Evolutionary conservation across 129 eudicot species (phyloP).

Genomic region (Lactuca saligna): DNA sequence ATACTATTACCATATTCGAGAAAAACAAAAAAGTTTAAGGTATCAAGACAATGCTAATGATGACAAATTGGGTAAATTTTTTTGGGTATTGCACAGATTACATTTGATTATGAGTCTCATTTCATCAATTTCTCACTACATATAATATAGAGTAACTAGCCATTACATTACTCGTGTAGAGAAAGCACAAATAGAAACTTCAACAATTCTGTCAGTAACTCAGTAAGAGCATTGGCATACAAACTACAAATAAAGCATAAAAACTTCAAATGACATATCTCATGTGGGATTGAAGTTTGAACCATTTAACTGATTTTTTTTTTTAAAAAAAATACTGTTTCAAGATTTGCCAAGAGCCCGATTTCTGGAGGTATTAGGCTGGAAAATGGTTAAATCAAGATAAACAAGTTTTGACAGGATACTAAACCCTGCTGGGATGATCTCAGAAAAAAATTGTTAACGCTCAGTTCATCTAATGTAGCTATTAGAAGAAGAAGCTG

Average conservation of each 20-base stretch:
- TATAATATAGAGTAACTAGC: no score
- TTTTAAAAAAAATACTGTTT: slow-evolving; percentile 10
- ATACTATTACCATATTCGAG: no score
- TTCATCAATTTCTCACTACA: no score
- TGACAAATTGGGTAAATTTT: no score
- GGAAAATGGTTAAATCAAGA: slow-evolving; percentile 37
- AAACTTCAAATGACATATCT: slow-evolving; percentile 4
- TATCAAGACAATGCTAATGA: no score
- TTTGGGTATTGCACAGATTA: no score
- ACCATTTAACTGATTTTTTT: slow-evolving; percentile 30
- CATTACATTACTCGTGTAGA: no score
- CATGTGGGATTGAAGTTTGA: slow-evolving; percentile 6
- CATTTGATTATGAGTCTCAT: no score
- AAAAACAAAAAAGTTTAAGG: no score
- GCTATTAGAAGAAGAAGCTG: no score
- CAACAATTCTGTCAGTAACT: no score
- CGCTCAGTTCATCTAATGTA: slow-evolving; percentile 23
- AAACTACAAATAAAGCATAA: slow-evolving; percentile 1
- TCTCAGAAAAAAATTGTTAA: slow-evolving; percentile 29
- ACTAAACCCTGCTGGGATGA: slow-evolving; percentile 27
- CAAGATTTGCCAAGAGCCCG: slow-evolving; percentile 30
- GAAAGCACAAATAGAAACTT: no score
- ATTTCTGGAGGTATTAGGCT: slow-evolving; percentile 35
- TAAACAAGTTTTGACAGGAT: slow-evolving; percentile 24
- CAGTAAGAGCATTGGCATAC: slow-evolving; percentile 7